Base-by-base conservation (phyloP, 2,329 filamentous ascomycete species). In the Aspergillus eucalypticola region DNA sequence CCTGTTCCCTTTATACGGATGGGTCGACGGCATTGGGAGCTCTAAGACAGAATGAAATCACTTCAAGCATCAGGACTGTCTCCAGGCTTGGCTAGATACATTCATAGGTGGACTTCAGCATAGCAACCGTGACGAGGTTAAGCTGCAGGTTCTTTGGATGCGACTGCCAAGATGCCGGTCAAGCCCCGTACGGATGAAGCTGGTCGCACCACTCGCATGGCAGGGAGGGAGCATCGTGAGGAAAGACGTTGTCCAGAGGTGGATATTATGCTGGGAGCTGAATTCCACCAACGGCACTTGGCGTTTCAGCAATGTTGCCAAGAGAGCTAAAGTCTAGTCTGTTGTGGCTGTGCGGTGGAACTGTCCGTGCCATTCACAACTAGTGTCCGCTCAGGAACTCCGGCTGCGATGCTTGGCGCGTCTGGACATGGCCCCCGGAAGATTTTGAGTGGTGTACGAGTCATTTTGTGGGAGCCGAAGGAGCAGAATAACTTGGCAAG, bases 241-340 rank as follows among this genome's bases (percentile, higher is more conserved):
- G 17, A 54, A 39, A 17, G 39, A 48, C 59, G 44, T 25, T 8
- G 17, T 44, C 25, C n/a, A 19, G 27, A 39, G 32, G n/a, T 39
- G 44, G 41, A 51, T 41, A 42, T 54, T 25, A 51, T 19, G 35
- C 38, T 55, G 59, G 55, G 32, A 58, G 38, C 53, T 42, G 55
- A 56, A 32, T 64, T 60, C 57, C 62, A 56, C 56, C 52, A 61
- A 60, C 48, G 52, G 57, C 19, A 38, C 46, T 35, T 58, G 60
- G 21, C 38, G 62, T 64, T 64, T 64, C 56, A 64, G 29, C 8
- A 8, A 23, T 17, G 29, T 23, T 56, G 62, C 59, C 56, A 64
- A 63, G 60, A 44, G 52, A 27, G 52, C 38, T 29, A 39, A 41
- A 44, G 52, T 54, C 27, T 54, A 39, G 38, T 54, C 35, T 39